Conservation (phyloP, 495 filamentous ascomycete species). For the Trichoderma virens region DNA sequence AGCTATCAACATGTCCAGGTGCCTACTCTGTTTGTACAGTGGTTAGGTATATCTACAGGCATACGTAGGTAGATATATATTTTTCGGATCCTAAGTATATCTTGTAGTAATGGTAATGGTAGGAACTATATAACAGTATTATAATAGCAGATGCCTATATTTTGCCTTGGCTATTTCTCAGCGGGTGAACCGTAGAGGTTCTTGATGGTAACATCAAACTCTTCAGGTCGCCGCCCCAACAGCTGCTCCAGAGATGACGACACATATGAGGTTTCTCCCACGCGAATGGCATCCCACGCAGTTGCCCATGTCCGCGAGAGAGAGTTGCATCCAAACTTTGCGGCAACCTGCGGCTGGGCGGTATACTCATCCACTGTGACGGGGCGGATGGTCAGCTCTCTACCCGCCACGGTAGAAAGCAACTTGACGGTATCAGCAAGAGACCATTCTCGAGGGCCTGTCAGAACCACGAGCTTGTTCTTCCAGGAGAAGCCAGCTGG, state of each 20-base stretch:
- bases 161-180: too few species aligned
- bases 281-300: constrained; percentile 35
- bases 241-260: constrained; percentile 25
- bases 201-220: constrained; percentile 17
- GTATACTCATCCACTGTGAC: constrained; percentile 38
- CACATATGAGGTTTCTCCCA: constrained; percentile 34
- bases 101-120: too few species aligned
- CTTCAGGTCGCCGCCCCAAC: constrained; percentile 30
- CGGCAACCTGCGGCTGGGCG: constrained; percentile 22
- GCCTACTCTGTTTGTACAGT: too few species aligned
- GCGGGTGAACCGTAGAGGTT: background rate
- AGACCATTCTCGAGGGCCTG: constrained; percentile 30
- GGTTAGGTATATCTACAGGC: too few species aligned
- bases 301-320: constrained; percentile 27
- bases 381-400: constrained; percentile 23
- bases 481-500: constrained; percentile 21
- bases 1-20: too few species aligned
- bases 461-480: constrained; percentile 33
- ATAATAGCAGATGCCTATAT: too few species aligned
- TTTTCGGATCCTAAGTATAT: too few species aligned
- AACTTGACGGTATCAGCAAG: constrained; percentile 34
- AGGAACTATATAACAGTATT: too few species aligned
- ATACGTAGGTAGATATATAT: too few species aligned
- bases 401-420: constrained; percentile 26
- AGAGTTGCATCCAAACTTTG: constrained; percentile 15